Evolutionary conservation across 768 basidiomycete species (phyloP).

Genomic region (Leccinum ochraceum): DNA sequence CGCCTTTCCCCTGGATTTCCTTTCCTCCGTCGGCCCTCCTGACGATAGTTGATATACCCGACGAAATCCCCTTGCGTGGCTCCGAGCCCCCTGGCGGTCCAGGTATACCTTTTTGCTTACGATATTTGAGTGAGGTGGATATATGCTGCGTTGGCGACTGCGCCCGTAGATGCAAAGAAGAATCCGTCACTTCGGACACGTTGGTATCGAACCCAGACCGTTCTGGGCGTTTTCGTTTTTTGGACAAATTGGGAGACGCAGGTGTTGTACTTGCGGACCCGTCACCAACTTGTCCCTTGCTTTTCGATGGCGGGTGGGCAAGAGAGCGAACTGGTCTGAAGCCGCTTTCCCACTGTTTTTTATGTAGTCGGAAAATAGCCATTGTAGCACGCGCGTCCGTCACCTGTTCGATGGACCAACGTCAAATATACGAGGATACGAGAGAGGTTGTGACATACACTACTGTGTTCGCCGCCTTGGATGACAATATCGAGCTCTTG

Average conservation of each 20-base stretch:
- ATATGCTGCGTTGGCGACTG: not conserved
- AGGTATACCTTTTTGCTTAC: not conserved
- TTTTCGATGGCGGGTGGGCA: conserved; percentile 1
- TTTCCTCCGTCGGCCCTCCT: conserved; percentile 26
- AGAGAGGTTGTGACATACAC: conserved; percentile 50
- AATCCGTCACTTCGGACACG: not conserved
- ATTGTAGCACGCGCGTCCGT: conserved; percentile 94
- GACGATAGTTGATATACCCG: conserved; percentile 56
- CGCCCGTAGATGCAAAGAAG: not conserved
- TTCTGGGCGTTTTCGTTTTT: conserved; percentile 20
- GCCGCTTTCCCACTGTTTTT: conserved; percentile 78
- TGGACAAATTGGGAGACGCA: not conserved
- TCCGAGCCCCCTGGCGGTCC: not conserved
- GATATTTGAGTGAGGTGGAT: not conserved
- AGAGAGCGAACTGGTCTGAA: conserved; percentile 9
- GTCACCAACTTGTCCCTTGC: not conserved
- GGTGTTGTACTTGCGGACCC: not conserved
- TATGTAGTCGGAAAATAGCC: conserved; percentile 85
- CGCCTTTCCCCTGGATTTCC: conserved; percentile 13
- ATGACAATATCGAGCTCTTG: conserved; percentile 80
- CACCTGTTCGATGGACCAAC: conserved; percentile 50
- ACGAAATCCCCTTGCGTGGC: conserved; percentile 58
- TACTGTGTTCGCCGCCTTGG: conserved; percentile 87
- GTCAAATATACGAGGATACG: not conserved
- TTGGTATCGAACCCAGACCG: not conserved